These are phyloP conservation scores for Paraphaeosphaeria minitans DNA, from an alignment of 2,329 filamentous ascomycete genomes.

Conservation along the genomic window DNA sequence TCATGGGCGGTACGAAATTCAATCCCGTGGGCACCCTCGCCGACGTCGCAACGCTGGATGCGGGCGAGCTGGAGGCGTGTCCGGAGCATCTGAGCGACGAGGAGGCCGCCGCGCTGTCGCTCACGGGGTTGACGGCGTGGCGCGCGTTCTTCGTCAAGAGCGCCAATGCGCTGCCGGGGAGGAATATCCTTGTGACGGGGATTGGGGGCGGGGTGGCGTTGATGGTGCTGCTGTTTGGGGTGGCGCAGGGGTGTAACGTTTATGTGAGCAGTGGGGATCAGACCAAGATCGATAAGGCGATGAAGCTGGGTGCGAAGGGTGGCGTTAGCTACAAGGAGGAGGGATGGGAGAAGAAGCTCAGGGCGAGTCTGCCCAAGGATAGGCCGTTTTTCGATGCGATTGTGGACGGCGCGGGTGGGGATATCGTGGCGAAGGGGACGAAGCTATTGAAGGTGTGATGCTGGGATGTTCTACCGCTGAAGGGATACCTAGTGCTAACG, in stretches of 20 bases:
- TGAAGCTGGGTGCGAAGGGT: constrained; percentile 73
- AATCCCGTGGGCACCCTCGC: constrained; percentile 73
- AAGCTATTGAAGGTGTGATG: constrained; percentile 67
- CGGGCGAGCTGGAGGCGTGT: constrained; percentile 74
- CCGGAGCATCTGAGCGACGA: constrained; percentile 72
- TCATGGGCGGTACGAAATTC: constrained; percentile 71
- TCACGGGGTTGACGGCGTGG: constrained; percentile 89
- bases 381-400: constrained; percentile 78
- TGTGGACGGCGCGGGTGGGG: constrained; percentile 88
- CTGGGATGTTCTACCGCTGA: background rate
- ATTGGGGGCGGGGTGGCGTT: constrained; percentile 93
- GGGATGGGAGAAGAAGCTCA: constrained; percentile 80
- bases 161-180: constrained; percentile 64
- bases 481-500: background rate
- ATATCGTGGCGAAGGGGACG: constrained; percentile 72
- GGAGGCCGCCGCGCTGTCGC: constrained; percentile 82
- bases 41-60: constrained; percentile 73
- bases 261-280: constrained; percentile 78
- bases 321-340: constrained; percentile 82
- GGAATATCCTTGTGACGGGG: constrained; percentile 84
- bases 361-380: constrained; percentile 64
- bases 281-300: constrained; percentile 76
- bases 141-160: constrained; percentile 82
- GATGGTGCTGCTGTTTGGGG: constrained; percentile 78
- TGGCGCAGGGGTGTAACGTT: constrained; percentile 73